Base-by-base conservation (phyloP, 805 yeast species). In the Candida easanensis region DNA sequence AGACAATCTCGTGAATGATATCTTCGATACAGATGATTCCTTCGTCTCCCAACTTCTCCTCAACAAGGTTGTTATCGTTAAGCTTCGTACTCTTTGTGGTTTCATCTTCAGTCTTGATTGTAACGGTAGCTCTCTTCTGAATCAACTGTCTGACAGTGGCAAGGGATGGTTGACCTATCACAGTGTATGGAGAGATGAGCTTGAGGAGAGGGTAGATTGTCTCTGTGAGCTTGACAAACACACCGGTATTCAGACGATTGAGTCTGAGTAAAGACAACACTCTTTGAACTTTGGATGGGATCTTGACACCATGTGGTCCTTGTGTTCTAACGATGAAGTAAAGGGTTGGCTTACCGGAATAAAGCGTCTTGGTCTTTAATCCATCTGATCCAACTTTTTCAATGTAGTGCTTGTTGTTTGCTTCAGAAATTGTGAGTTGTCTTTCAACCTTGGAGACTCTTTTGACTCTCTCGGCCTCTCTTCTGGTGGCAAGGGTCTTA, bases 21-120 rank as follows among this genome's bases (percentile, higher is more conserved):
- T 86, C 95, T 68, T 86, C 93, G 16, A 84, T 75, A 77, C 95
- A 86, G 50, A 86, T 79, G 47, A 83, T 68, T 22, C 91, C 89
- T 42, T 70, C 67, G 8, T 82, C 85, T 32, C 83, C 83, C 49
- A 86, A 71, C 56, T 71, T 69, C 56, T 84, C 89, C 66, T 86
- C 95, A 40, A 86, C 82, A 32, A 80, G 64, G 54, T 79, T 81
- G 68, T 86, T 86, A 64, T 82, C 88, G 62, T 85, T 86, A 54
- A 86, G 66, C 45, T 79, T 74, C 31, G 74, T 63, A 38, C 69
- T 67, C 36, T 67, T 70, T 13, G 58, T 53, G 1, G 50, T 38
- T 14, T 60, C 67, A 27, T 62, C 67, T 23, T 65, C 69, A 30
- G 64, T 68, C 13, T 56, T 62, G 10, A 60, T 54, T 5, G 62